Evolutionary conservation across 768 basidiomycete species (phyloP).

Genomic region (Psilocybe cyanescens): DNA sequence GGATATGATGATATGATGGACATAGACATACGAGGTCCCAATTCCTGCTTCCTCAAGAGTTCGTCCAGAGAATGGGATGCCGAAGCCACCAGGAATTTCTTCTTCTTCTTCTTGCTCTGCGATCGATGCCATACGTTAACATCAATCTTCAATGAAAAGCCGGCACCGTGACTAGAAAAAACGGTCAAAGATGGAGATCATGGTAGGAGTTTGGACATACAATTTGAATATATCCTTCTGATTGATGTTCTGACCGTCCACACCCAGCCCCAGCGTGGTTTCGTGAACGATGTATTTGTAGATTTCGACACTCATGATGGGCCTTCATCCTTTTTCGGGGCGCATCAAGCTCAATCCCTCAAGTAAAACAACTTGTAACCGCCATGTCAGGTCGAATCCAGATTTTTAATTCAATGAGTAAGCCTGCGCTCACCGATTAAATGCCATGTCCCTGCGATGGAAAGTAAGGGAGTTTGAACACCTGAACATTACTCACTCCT

Average conservation of each 20-base stretch:
- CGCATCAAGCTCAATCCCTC: slow-evolving; percentile 53
- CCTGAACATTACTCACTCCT: too few species aligned
- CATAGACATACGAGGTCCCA: slow-evolving; percentile 43
- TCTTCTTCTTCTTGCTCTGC: slow-evolving; percentile 68
- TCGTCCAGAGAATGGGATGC: slow-evolving; percentile 56
- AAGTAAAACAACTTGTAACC: slow-evolving; percentile 38
- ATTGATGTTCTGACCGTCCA: slow-evolving; percentile 75
- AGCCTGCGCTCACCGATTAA: too few species aligned
- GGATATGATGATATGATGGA: background rate
- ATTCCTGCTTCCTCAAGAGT: slow-evolving; percentile 50
- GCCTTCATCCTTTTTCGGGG: slow-evolving; percentile 68
- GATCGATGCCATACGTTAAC: slow-evolving; percentile 63
- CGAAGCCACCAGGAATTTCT: slow-evolving; percentile 56
- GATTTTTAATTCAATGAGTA: too few species aligned
- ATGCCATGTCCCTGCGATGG: too few species aligned
- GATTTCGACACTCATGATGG: slow-evolving; percentile 62
- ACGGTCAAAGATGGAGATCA: background rate
- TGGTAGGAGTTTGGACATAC: slow-evolving; percentile 39
- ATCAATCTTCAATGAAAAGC: slow-evolving; percentile 44
- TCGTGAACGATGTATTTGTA: slow-evolving; percentile 58
- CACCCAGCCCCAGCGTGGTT: slow-evolving; percentile 49
- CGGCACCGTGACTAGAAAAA: slow-evolving; percentile 40
- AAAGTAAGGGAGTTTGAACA: too few species aligned
- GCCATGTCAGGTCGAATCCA: background rate
- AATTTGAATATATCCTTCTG: slow-evolving; percentile 54